These are phyloP conservation scores for Pseudogymnoascus pannorum DNA, from an alignment of 2,329 filamentous ascomycete genomes.

Conservation along the genomic window DNA sequence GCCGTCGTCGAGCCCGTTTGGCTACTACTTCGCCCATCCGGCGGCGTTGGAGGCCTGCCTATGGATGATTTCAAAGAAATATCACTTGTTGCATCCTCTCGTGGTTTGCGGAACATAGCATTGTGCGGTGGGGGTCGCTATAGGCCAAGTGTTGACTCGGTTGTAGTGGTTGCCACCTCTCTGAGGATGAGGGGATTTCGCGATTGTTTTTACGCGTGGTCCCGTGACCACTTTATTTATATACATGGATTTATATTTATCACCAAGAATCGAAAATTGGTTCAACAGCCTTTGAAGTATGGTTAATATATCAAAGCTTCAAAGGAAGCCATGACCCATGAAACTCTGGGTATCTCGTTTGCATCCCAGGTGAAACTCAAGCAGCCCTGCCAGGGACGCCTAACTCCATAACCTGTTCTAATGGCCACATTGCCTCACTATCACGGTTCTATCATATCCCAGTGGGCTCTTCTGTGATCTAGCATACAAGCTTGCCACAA, in stretches of 20 bases:
- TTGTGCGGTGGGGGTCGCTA: neutral
- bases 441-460: constrained; percentile 4
- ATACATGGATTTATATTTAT: neutral
- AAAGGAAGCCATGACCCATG: neutral
- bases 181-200: neutral
- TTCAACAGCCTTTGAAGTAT: constrained; percentile 1
- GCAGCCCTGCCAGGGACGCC: constrained; percentile 6
- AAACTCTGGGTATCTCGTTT: constrained; percentile 9
- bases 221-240: constrained; percentile 6
- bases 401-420: constrained; percentile 9
- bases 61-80: constrained; percentile 36
- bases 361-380: constrained; percentile 7
- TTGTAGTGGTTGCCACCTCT: neutral
- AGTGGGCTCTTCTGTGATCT: neutral
- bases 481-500: neutral
- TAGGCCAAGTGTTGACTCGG: constrained; percentile 2
- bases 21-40: constrained; percentile 16
- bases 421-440: neutral
- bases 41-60: constrained; percentile 47
- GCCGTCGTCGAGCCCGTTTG: constrained; percentile 9
- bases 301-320: constrained; percentile 6
- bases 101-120: constrained; percentile 48
- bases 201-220: constrained; percentile 8
- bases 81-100: constrained; percentile 36
- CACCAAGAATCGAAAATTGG: neutral